Evolutionary conservation across 768 basidiomycete species (phyloP).

Genomic region (Tephrocybe sp.): DNA sequence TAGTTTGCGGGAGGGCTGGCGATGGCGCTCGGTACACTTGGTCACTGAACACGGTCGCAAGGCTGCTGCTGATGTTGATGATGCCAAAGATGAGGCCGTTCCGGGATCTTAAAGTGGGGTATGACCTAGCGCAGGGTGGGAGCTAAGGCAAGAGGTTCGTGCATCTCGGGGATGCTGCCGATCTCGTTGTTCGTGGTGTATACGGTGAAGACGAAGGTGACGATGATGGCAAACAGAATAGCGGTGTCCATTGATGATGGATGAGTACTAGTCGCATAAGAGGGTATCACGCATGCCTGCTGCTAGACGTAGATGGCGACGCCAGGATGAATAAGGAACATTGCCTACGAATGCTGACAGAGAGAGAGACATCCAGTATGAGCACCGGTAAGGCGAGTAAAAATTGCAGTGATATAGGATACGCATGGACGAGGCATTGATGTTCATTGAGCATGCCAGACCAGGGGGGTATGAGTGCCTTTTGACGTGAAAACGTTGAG

Average conservation of each 20-base stretch:
- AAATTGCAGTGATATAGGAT: slow-evolving; percentile 82
- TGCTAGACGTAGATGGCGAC: slow-evolving; percentile 87
- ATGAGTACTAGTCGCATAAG: slow-evolving; percentile 80
- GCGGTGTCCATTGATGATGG: slow-evolving; percentile 72
- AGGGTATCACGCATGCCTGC: slow-evolving; percentile 87
- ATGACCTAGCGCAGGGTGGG: slow-evolving; percentile 68
- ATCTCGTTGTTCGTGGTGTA: slow-evolving; percentile 81
- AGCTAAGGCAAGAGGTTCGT: slow-evolving; percentile 68
- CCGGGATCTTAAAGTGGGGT: slow-evolving; percentile 78
- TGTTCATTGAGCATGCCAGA: slow-evolving; percentile 87
- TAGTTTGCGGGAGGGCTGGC: slow-evolving; percentile 82
- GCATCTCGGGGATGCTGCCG: slow-evolving; percentile 77
- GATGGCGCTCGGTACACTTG: slow-evolving; percentile 91
- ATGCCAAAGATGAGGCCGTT: slow-evolving; percentile 82
- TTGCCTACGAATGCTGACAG: slow-evolving; percentile 48
- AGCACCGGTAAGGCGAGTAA: slow-evolving; percentile 87
- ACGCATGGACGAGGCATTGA: slow-evolving; percentile 88
- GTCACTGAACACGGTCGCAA: slow-evolving; percentile 55
- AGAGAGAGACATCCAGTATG: slow-evolving; percentile 61
- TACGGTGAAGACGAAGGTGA: slow-evolving; percentile 72
- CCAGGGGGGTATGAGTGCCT: slow-evolving; percentile 25
- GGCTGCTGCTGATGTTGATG: slow-evolving; percentile 88
- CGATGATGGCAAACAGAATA: slow-evolving; percentile 85
- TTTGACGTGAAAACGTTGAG: not conserved
- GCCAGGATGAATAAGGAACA: slow-evolving; percentile 87